Conservation (phyloP, 176 grass and related monocot species). For the Aegilops tauschii region DNA sequence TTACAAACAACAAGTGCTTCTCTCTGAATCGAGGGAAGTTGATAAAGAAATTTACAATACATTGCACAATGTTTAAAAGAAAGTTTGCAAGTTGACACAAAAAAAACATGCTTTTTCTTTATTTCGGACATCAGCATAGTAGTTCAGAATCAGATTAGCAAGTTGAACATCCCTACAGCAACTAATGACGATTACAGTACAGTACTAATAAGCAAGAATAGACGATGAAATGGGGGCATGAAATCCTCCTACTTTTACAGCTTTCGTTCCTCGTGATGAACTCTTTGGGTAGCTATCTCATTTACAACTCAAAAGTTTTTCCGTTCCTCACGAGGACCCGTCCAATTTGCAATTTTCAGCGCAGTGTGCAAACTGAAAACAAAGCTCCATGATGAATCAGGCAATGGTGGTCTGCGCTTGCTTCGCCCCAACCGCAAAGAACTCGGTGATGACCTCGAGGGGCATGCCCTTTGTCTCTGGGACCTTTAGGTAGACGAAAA, state of each 20-base stretch:
- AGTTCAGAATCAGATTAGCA: constrained; percentile 21
- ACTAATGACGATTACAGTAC: constrained; percentile 19
- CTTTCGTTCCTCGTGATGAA: constrained; percentile 16
- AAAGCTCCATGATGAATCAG: constrained; percentile 27
- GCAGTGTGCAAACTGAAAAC: not conserved
- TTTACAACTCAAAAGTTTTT: not conserved
- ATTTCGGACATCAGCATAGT: constrained; percentile 21
- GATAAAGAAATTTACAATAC: not conserved
- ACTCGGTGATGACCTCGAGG: constrained; percentile 86
- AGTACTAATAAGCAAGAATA: constrained; percentile 16
- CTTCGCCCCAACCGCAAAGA: constrained; percentile 67
- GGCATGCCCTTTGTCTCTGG: constrained; percentile 95
- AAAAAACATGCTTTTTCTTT: constrained; percentile 6
- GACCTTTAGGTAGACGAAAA: constrained; percentile 83
- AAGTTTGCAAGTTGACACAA: not conserved
- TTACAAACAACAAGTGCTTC: not conserved
- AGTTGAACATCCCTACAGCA: constrained; percentile 25
- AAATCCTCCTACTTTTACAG: constrained; percentile 18
- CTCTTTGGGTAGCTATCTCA: constrained; percentile 10
- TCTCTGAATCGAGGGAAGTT: not conserved
- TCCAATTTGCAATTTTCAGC: constrained; percentile 5
- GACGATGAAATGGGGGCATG: not conserved
- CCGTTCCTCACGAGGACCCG: not conserved
- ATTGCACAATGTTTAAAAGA: not conserved
- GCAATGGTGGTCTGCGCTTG: constrained; percentile 38